Evolutionary conservation across 441 rosid genomes (phyloP), one percentile per base, ranked within the genome.

Genomic region (Pelargonium cotyledonis): DNA sequence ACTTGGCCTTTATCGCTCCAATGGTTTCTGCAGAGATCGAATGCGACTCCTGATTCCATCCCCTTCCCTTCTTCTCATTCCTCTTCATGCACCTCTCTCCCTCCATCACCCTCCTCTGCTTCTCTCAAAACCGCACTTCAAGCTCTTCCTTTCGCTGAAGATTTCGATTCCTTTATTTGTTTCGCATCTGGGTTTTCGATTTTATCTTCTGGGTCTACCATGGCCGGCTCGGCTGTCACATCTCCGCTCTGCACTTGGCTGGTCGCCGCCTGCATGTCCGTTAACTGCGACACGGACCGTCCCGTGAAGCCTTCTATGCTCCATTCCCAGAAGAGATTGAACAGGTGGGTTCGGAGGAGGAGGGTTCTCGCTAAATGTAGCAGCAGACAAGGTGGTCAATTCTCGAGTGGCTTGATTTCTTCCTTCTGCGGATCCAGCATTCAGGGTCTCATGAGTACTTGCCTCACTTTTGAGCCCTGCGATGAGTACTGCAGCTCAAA

Each of bases 211-310:
- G 58, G 71, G 23, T n/a, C 31, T 29, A 15, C 21, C 63, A 74
- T 74, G 78, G 86, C 83, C 74, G 76, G 93, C 49, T 76, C 88
- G 61, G 73, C 82, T 41, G 72, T 77, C 44, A 75, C 96, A n/a
- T 81, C 96, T 81, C 97, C 99, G 70, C 68, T 94, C 57, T 94
- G 99, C 85, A 86, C 97, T 74, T 91, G 95, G 92, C 80, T 94
- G 14, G 89, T 94, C 68, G 99, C 96, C 14, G 86, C 97, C 70
- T 94, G 95, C 95, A 89, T 94, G 95, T 88, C 96, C 46, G 83
- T 84, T 84, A 67, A 89, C 77, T 82, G 86, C 81, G 76, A 79
- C 35, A 75, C 78, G 19, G 85, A 77, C 57, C 80, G 79, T 44
- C 51, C 58, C 58, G 58, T 51, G 19, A 51, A 51, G 58, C 18